Evolutionary conservation across 306 rosid species (phyloP).

Genomic region (Prunus mira): DNA sequence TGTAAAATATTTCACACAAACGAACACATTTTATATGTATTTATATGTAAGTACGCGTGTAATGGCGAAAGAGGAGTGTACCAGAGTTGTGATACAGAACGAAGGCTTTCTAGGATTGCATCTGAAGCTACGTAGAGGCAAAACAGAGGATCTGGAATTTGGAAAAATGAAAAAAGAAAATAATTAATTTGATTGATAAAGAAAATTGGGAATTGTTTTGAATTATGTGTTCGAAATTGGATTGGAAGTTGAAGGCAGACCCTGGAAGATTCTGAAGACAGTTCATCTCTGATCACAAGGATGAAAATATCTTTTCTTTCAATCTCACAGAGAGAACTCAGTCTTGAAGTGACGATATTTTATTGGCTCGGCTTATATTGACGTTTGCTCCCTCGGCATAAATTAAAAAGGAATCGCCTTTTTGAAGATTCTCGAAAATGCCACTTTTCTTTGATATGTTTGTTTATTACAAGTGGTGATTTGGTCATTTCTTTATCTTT

Average conservation of each 20-base stretch:
- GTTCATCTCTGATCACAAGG: conserved; percentile 39
- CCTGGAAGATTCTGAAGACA: conserved; percentile 62
- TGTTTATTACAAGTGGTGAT: no score
- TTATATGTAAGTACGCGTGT: neutral
- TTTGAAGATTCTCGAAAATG: conserved; percentile 17
- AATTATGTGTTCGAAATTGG: neutral
- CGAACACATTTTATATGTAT: neutral
- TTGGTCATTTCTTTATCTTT: no score
- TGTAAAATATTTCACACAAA: neutral
- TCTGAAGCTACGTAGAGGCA: conserved; percentile 39
- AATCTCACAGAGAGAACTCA: neutral
- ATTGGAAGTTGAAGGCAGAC: conserved; percentile 25
- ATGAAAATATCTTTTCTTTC: neutral
- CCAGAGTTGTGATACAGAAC: conserved; percentile 33
- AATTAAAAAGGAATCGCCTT: neutral
- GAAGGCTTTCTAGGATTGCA: conserved; percentile 34
- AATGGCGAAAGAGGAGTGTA: conserved; percentile 20
- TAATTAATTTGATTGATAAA: neutral
- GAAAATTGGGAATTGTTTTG: neutral
- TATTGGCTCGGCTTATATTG: neutral
- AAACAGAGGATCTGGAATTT: conserved; percentile 50
- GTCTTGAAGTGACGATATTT: neutral
- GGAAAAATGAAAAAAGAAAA: neutral
- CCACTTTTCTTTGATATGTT: neutral
- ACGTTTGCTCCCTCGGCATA: neutral